Evolutionary conservation across 129 eudicot species (phyloP).

Genomic region (Chrysanthemum makinoi): DNA sequence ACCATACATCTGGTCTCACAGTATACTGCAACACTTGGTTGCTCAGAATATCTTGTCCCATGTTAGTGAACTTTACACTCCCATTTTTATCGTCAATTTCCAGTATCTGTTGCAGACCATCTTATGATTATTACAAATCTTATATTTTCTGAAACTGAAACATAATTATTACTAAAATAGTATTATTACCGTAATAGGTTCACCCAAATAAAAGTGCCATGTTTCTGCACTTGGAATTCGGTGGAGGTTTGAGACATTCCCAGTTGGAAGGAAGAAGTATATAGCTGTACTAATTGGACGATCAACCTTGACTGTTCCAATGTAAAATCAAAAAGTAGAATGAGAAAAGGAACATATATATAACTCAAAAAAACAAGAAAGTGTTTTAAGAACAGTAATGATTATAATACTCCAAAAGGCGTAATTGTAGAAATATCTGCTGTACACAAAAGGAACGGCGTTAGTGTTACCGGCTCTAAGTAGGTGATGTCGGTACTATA

Average conservation of each 20-base stretch:
- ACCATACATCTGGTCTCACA: constrained; percentile 89
- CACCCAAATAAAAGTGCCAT: constrained; percentile 90
- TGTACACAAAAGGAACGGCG: no score
- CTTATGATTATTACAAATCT: not conserved
- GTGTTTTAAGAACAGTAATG: not conserved
- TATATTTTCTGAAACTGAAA: no score
- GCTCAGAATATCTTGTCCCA: constrained; percentile 53
- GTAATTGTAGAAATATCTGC: no score
- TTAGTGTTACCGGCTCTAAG: no score
- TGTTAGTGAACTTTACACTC: constrained; percentile 52
- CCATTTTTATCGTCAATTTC: constrained; percentile 68
- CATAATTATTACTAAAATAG: no score
- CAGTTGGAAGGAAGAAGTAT: constrained; percentile 76
- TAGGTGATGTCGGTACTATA: no score
- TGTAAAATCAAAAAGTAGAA: not conserved
- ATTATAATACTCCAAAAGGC: not conserved
- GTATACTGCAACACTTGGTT: constrained; percentile 61
- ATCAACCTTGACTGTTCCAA: constrained; percentile 66
- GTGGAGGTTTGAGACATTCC: constrained; percentile 74
- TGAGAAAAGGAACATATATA: not conserved
- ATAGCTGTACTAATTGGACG: constrained; percentile 79
- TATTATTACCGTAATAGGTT: constrained; percentile 65
- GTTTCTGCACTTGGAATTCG: constrained; percentile 82
- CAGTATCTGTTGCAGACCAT: constrained; percentile 44
- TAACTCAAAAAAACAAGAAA: not conserved